phyloP scores from a whole-genome alignment of 768 basidiomycete genomes.

The Amanita exitialis region DNA sequence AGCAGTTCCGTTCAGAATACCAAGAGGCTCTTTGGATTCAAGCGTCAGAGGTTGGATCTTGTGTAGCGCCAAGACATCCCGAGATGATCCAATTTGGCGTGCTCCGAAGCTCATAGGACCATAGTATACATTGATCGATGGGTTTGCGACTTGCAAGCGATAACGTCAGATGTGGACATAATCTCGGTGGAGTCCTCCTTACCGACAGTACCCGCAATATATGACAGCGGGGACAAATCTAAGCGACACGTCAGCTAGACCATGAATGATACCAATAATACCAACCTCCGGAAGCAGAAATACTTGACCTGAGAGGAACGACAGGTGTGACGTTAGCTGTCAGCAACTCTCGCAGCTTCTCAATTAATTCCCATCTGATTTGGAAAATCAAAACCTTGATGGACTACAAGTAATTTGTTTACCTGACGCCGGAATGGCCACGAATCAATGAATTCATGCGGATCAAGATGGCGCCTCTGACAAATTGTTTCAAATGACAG shows the following conservation, averaged over 20 bases:
- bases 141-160: constrained; percentile 32
- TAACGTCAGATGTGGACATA: not conserved
- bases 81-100: constrained; percentile 41
- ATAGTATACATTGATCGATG: constrained; percentile 54
- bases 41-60: constrained; percentile 49
- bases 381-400: not conserved
- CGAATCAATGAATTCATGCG: constrained; percentile 78
- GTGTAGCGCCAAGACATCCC: constrained; percentile 39
- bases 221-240: constrained; percentile 45
- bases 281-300: constrained; percentile 68
- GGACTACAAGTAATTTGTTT: not conserved
- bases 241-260: constrained; percentile 3
- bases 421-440: constrained; percentile 72
- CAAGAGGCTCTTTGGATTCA: constrained; percentile 59
- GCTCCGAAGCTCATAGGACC: constrained; percentile 39
- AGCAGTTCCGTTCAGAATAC: constrained; percentile 68
- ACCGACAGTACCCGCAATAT: constrained; percentile 62
- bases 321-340: constrained; percentile 55
- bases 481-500: constrained; percentile 24
- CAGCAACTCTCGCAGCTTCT: constrained; percentile 57
- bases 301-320: constrained; percentile 74
- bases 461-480: constrained; percentile 64
- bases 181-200: constrained; percentile 5
- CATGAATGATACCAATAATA: not conserved
- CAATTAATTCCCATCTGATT: constrained; percentile 56